Evolutionary conservation across 2,329 filamentous ascomycete species (phyloP).

Genomic region (Grosmannia clavigera): DNA sequence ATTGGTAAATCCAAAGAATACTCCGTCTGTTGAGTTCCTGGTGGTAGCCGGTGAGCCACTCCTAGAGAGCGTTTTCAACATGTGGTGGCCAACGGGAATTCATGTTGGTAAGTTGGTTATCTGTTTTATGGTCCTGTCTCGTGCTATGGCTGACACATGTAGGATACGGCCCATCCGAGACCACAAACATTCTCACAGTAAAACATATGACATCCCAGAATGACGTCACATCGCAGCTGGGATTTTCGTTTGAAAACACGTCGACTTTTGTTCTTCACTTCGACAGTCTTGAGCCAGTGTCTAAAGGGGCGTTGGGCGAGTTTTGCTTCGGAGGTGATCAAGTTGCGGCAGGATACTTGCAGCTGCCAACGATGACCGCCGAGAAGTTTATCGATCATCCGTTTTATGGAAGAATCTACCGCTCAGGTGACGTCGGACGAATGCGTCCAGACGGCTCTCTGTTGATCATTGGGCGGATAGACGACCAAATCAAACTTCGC

Average conservation of each 20-base stretch:
- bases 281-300: conserved; percentile 39
- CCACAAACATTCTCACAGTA: conserved; percentile 77
- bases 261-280: conserved; percentile 53
- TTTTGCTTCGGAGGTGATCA: conserved; percentile 81
- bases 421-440: conserved; percentile 70
- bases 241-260: conserved; percentile 60
- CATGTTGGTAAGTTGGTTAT: conserved; percentile 42
- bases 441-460: conserved; percentile 68
- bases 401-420: conserved; percentile 59
- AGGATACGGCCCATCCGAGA: conserved; percentile 71
- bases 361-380: conserved; percentile 46
- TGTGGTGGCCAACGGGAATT: conserved; percentile 53
- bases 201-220: conserved; percentile 41
- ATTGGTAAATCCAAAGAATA: conserved; percentile 53
- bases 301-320: conserved; percentile 64
- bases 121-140: not conserved
- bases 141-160: not conserved
- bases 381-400: conserved; percentile 60
- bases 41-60: conserved; percentile 74
- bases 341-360: conserved; percentile 63
- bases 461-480: conserved; percentile 58
- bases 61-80: conserved; percentile 54
- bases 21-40: conserved; percentile 61
- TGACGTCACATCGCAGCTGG: conserved; percentile 64
- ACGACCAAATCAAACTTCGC: conserved; percentile 71